phyloP scores from a whole-genome alignment of 305 asterid genomes.

The Stenogyne calaminthoides region DNA sequence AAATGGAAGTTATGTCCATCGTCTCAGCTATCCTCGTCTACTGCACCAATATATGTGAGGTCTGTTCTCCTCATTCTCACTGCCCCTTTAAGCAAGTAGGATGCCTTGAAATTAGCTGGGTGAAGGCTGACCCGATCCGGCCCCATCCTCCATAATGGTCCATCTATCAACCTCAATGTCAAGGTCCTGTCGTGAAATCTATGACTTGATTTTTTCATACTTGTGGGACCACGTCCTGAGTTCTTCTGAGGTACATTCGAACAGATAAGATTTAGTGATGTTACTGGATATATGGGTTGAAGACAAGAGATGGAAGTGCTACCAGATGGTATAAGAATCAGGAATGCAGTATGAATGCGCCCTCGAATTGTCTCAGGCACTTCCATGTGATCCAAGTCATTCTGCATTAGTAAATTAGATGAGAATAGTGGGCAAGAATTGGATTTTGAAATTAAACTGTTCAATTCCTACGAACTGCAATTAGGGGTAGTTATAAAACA shows the following conservation, averaged over 20 bases:
- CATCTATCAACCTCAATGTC: slow-evolving; percentile 73
- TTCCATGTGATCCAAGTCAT: slow-evolving; percentile 85
- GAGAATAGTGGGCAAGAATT: slow-evolving; percentile 15
- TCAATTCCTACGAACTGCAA: not conserved
- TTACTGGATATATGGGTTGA: slow-evolving; percentile 63
- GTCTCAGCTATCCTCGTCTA: slow-evolving; percentile 90
- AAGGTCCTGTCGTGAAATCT: slow-evolving; percentile 47
- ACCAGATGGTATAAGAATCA: slow-evolving; percentile 56
- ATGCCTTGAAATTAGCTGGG: slow-evolving; percentile 71
- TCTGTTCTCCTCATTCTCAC: slow-evolving; percentile 84
- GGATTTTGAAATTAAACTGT: not conserved
- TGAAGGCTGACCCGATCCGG: slow-evolving; percentile 68
- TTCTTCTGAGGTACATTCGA: slow-evolving; percentile 53
- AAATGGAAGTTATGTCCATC: slow-evolving; percentile 27
- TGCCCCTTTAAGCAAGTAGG: slow-evolving; percentile 80
- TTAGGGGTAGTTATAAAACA: not conserved
- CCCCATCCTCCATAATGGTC: slow-evolving; percentile 95
- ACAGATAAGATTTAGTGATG: slow-evolving; percentile 46
- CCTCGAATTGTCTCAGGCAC: slow-evolving; percentile 77
- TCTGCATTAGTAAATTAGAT: slow-evolving; percentile 49
- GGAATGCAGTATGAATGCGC: slow-evolving; percentile 96
- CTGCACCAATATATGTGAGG: slow-evolving; percentile 80
- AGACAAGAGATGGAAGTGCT: slow-evolving; percentile 70
- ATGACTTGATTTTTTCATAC: slow-evolving; percentile 56
- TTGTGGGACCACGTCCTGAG: slow-evolving; percentile 51